Base-by-base conservation (phyloP, 805 yeast genomes). In the Wickerhamomyces xylosicus region DNA sequence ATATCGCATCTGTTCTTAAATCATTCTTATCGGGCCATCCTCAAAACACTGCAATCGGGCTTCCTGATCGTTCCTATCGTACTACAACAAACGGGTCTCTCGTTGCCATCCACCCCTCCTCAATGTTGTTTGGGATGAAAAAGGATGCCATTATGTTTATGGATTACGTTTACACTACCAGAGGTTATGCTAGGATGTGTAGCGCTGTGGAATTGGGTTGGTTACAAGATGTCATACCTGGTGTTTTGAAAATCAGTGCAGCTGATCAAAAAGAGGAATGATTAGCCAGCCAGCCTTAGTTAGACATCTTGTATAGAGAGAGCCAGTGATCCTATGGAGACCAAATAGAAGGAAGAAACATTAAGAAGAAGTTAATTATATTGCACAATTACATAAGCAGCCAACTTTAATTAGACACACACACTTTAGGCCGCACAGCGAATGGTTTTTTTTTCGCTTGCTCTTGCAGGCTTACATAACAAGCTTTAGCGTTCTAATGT, bases 161-260 rank as follows among this genome's bases (percentile, higher is more conserved):
- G 29, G 98, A 92, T 60, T 89, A 85, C 56, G 97, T 92, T 14
- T 90, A 73, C 57, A 92, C 98, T 1, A 73, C 89, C 13, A 86
- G 86, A 57, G 95, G 95, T 1, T 92, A 89, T 53, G 97, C 95
- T 1, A 69, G 98, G 50, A 80, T 69, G 45, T 95, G 89, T n/a
- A 79, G 87, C 36, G 77, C 81, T 14, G 71, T 92, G 19, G 84
- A 85, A 53, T 61, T 85, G 39, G 72, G 75, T 14, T 90, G 97
- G 97, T 60, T 92, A 36, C 90, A 83, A 53, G 92, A 84, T 45
- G 69, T 79, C 11, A 51, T 54, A 10, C 39, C 50, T 2, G 53
- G 46, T 28, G 50, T 46, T 10, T 34, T 53, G 34, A 25, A 25
- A 11, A n/a, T 25, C 13, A 25, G 13, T 25, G 29, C 29, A 10